Base-by-base conservation (phyloP, 176 grass and related monocot genomes). In the Cenchrus purpureus region DNA sequence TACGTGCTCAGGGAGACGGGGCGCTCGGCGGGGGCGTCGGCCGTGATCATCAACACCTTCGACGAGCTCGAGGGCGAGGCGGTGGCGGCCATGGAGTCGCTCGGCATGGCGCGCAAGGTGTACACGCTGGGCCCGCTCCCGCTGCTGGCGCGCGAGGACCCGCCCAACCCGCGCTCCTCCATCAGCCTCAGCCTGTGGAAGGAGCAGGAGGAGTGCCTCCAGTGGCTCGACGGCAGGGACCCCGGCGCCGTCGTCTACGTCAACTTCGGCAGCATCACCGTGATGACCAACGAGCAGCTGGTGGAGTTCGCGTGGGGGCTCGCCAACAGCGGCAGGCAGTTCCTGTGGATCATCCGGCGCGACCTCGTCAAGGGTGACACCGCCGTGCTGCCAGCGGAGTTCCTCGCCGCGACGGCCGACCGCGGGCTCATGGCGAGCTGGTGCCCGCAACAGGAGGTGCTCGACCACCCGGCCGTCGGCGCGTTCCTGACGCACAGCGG, bases 241-340 rank as follows among this genome's bases (percentile, higher is more conserved):
- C 32, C 87, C 0, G 68, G 59, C 57, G 49, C 88, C 1, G 90
- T 95, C 69, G 74, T 95, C 1, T 95, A 92, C 22, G 82, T 90
- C 22, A 95, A 90, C 91, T 92, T 90, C 71, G 93, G 88, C 42
- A 95, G 88, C 82, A 80, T 88, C 61, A 77, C 85, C 0, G 76
- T 92, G 14, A 45, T 90, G 55, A 86, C 74, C 28, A 87, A 19
- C 76, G 62, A 85, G 57, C 95, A 94, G 46, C 49, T 94, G 31
- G 59, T 76, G 50, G 92, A 97, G 86, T 97, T 97, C 73, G 95
- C 95, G 16, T 97, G 92, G 90, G 95, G 95, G 0, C 68, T 97
- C 19, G 92, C 90, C 22, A 92, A 94, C 68, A 94, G 95, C 74
- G 83, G 79, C 52, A 50, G 54, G 53, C 64, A 74, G 50, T 97